Evolutionary conservation across 805 yeast species (phyloP).

Genomic region (Saccharomycopsis fermentans): DNA sequence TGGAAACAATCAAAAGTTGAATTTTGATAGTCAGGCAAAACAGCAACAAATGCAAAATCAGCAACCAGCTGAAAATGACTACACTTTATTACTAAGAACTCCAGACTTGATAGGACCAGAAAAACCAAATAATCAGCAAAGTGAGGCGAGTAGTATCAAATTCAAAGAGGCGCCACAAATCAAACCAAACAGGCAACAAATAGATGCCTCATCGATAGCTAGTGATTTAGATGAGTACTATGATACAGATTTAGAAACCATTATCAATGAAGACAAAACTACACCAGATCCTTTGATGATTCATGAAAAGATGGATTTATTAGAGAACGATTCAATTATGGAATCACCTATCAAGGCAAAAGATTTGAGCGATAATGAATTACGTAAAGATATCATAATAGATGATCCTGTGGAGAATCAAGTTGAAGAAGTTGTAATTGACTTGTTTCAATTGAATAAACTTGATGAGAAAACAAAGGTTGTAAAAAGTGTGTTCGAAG

Average conservation of each 20-base stretch:
- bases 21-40: not conserved
- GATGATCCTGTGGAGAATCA: not conserved
- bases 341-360: not conserved
- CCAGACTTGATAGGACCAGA: slow-evolving; percentile 10
- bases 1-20: not conserved
- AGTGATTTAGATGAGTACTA: not conserved
- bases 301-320: slow-evolving; percentile 1
- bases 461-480: not conserved
- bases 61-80: not conserved
- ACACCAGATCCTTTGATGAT: slow-evolving; percentile 12
- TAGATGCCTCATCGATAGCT: not conserved
- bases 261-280: slow-evolving; percentile 4
- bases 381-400: not conserved
- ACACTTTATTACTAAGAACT: slow-evolving; percentile 13
- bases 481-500: not conserved
- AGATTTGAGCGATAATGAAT: not conserved
- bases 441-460: not conserved
- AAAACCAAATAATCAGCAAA: not conserved
- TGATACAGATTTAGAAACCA: not conserved
- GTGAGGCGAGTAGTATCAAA: not conserved
- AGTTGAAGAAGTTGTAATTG: not conserved
- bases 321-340: not conserved
- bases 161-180: slow-evolving; percentile 14
- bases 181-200: slow-evolving; percentile 1
- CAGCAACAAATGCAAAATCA: slow-evolving; percentile 6